phyloP scores from a whole-genome alignment of 306 rosid genomes.

The Trifolium pratense region DNA sequence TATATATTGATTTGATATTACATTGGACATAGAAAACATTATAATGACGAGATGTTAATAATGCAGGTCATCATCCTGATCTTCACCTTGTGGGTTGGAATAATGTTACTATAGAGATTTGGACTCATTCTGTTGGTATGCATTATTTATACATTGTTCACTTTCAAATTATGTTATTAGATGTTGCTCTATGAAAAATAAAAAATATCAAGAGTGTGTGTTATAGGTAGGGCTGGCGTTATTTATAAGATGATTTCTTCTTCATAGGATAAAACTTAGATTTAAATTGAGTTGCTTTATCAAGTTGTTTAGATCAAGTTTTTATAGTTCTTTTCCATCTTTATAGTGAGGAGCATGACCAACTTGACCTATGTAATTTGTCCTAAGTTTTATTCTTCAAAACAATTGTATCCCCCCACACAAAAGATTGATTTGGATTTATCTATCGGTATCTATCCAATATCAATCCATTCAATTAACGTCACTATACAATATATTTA shows the following conservation, averaged over 20 bases:
- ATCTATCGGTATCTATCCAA: background rate
- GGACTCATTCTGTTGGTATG: slow-evolving; percentile 89
- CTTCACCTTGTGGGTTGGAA: slow-evolving; percentile 97
- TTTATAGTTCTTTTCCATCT: background rate
- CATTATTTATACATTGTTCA: slow-evolving; percentile 1
- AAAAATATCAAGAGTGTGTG: background rate
- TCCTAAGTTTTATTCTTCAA: background rate
- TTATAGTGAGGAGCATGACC: background rate
- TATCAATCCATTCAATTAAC: background rate
- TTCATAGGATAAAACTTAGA: background rate
- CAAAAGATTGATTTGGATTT: background rate
- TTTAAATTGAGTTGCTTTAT: background rate
- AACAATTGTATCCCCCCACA: background rate
- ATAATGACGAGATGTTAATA: slow-evolving; percentile 10
- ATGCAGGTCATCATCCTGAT: slow-evolving; percentile 92
- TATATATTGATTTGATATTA: slow-evolving; percentile 7
- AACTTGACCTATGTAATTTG: background rate
- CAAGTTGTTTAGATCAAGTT: background rate
- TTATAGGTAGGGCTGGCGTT: background rate
- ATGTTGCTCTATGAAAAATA: background rate
- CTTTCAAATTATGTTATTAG: slow-evolving; percentile 20
- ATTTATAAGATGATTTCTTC: slow-evolving; percentile 10
- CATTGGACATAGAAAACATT: background rate
- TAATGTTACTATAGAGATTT: slow-evolving; percentile 76
- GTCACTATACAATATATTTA: background rate